Conservation (phyloP, 1,139 yeast species). For the Geotrichum carabidarum region DNA sequence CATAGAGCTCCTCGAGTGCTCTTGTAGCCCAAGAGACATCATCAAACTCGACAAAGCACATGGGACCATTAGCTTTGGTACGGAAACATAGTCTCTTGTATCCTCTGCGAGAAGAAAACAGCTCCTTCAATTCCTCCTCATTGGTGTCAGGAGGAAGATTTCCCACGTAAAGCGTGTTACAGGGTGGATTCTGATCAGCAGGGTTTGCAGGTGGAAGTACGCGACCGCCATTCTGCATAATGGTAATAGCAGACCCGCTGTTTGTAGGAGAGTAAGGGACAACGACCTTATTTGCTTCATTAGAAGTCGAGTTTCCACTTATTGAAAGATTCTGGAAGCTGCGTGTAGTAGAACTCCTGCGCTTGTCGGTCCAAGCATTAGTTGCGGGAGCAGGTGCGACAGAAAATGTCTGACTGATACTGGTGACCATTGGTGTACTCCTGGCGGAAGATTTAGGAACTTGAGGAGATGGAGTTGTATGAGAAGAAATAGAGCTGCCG, state of each 20-base stretch:
- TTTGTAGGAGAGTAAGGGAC: slow-evolving; percentile 34
- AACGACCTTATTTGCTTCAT: slow-evolving; percentile 20
- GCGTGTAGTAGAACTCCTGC: slow-evolving; percentile 18
- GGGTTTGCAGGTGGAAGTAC: slow-evolving; percentile 97
- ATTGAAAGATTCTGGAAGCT: slow-evolving; percentile 17
- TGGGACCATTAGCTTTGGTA: slow-evolving; percentile 68
- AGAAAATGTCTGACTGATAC: not conserved
- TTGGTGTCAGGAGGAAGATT: slow-evolving; percentile 96
- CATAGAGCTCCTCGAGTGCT: slow-evolving; percentile 89
- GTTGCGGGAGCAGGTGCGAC: slow-evolving; percentile 6
- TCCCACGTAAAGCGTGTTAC: slow-evolving; percentile 94
- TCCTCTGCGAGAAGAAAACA: slow-evolving; percentile 86
- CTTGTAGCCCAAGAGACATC: slow-evolving; percentile 90
- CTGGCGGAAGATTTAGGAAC: not conserved
- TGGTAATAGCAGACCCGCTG: slow-evolving; percentile 33
- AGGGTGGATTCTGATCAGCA: slow-evolving; percentile 98
- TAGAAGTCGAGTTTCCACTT: slow-evolving; percentile 8
- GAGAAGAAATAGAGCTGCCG: slow-evolving; percentile 1
- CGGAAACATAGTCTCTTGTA: slow-evolving; percentile 88
- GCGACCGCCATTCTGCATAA: slow-evolving; percentile 39
- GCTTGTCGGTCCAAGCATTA: slow-evolving; percentile 17
- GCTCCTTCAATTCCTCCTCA: slow-evolving; percentile 81
- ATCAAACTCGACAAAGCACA: slow-evolving; percentile 98
- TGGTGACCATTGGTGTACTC: slow-evolving; percentile 4
- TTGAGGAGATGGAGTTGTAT: slow-evolving; percentile 1